Conservation (phyloP, 129 eudicot genomes). For the Oenanthe sinensis region DNA sequence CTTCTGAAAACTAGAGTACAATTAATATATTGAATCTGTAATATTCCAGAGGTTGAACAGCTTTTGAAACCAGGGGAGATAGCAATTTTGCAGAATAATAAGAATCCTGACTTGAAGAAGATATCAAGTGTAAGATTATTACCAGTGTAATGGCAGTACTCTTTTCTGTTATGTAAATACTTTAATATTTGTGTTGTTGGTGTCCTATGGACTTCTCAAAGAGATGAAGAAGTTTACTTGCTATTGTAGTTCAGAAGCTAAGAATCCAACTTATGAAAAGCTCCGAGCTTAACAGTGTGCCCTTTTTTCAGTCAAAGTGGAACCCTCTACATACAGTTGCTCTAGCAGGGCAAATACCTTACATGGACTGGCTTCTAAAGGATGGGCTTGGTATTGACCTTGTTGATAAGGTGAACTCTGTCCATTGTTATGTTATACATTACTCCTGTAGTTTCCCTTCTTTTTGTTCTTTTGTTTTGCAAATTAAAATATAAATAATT, state of each 20-base stretch:
- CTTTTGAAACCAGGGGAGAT: constrained; percentile 60
- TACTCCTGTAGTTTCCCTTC: background rate
- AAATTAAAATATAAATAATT: background rate
- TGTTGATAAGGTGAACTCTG: constrained; percentile 50
- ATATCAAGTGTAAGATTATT: constrained; percentile 63
- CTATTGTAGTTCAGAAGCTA: background rate
- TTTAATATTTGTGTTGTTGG: no score
- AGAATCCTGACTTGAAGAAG: constrained; percentile 51
- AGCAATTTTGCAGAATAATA: constrained; percentile 55
- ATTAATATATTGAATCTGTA: background rate
- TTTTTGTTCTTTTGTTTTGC: background rate
- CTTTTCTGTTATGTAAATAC: background rate
- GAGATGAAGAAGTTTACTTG: background rate
- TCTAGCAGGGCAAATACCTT: constrained; percentile 76
- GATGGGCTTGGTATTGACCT: constrained; percentile 53
- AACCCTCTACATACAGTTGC: constrained; percentile 69
- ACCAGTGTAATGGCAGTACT: background rate
- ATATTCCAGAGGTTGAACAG: constrained; percentile 64
- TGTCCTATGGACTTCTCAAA: background rate
- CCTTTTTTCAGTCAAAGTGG: constrained; percentile 55
- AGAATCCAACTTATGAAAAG: background rate
- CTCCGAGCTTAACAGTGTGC: background rate
- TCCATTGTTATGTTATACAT: background rate
- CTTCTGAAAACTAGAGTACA: background rate
- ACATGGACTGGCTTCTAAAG: constrained; percentile 58